phyloP scores from a whole-genome alignment of 2,329 filamentous ascomycete genomes.

The Phialophora chinensis region DNA sequence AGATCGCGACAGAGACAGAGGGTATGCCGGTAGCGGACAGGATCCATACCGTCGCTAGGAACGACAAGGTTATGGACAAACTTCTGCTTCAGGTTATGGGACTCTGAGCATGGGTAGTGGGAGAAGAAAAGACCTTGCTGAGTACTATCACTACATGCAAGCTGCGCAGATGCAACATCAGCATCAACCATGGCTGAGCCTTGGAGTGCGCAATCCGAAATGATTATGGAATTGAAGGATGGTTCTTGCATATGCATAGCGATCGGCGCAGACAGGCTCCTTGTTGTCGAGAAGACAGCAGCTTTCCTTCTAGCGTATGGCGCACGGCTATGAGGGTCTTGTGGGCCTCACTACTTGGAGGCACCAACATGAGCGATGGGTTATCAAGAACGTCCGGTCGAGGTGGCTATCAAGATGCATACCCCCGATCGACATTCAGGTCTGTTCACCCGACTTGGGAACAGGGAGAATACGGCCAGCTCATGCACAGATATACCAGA shows the following conservation, averaged over 20 bases:
- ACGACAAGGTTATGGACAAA: constrained; percentile 8
- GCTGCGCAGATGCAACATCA: neutral
- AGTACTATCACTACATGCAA: neutral
- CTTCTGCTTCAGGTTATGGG: neutral
- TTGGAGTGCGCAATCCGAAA: neutral
- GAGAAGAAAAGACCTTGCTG: neutral
- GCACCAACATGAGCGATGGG: neutral
- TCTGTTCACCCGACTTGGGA: neutral
- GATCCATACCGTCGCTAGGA: constrained; percentile 26
- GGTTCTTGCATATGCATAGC: constrained; percentile 27
- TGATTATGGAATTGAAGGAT: neutral
- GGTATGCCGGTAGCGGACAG: constrained; percentile 24
- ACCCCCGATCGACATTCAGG: neutral
- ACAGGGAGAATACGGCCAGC: neutral
- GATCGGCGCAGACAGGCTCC: constrained; percentile 10
- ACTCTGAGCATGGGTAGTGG: neutral
- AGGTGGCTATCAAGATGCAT: neutral
- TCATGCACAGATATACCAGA: neutral
- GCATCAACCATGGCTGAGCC: neutral
- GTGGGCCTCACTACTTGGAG: neutral
- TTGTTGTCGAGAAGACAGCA: neutral
- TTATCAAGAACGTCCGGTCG: neutral
- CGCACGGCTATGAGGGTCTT: constrained; percentile 4
- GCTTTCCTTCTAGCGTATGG: constrained; percentile 6
- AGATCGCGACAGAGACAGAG: constrained; percentile 22